Evolutionary conservation across 495 filamentous ascomycete species (phyloP).

Genomic region (Extremus antarcticus): DNA sequence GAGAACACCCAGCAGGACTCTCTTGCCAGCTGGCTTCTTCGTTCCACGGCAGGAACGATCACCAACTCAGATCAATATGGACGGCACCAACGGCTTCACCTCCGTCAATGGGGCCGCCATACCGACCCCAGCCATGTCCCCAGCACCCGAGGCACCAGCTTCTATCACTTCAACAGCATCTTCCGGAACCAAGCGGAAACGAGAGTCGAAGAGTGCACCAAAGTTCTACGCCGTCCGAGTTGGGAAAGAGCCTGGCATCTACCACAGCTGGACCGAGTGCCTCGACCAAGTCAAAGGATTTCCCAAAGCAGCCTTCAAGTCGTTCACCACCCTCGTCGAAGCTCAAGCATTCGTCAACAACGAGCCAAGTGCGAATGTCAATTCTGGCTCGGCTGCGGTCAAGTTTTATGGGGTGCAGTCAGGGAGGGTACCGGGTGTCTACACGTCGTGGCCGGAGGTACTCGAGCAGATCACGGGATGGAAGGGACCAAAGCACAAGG

Average conservation of each 20-base stretch:
- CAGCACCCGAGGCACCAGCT: not conserved
- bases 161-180: slow-evolving; percentile 22
- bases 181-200: slow-evolving; percentile 55
- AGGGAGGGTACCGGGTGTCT: slow-evolving; percentile 75
- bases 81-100: slow-evolving; percentile 10
- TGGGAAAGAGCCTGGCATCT: slow-evolving; percentile 75
- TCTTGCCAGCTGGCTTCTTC: not conserved
- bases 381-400: not conserved
- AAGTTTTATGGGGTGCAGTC: slow-evolving; percentile 77
- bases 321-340: slow-evolving; percentile 63
- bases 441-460: slow-evolving; percentile 73
- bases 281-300: slow-evolving; percentile 74
- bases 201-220: slow-evolving; percentile 32
- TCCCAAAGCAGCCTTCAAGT: slow-evolving; percentile 75
- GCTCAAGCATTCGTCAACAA: slow-evolving; percentile 65
- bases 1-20: not conserved
- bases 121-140: not conserved
- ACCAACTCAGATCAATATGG: not conserved
- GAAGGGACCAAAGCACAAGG: slow-evolving; percentile 68
- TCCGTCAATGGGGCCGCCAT: slow-evolving; percentile 6
- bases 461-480: slow-evolving; percentile 67
- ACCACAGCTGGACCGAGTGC: slow-evolving; percentile 72
- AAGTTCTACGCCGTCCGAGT: slow-evolving; percentile 84
- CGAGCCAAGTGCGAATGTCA: not conserved
- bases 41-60: not conserved